A percentile compares a stretch with the other conserved stretches of the same genome.
These are phyloP conservation scores for Gentiana straminea DNA, from an alignment of 257 asterid species.

Conservation along the genomic window DNA sequence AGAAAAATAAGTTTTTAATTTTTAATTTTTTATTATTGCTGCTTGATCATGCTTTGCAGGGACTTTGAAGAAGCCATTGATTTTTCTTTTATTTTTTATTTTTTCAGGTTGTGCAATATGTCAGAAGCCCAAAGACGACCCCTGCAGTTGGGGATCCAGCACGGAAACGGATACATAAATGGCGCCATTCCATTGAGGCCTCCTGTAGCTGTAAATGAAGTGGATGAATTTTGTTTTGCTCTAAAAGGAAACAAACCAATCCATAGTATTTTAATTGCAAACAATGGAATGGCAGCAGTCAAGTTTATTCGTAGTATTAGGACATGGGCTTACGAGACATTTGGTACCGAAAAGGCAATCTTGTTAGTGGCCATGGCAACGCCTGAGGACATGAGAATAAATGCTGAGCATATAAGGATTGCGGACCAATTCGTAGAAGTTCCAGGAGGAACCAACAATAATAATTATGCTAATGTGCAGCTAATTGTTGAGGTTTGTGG, in stretches of 20 bases:
- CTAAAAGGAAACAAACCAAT: slow-evolving; percentile 80
- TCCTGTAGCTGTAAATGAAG: slow-evolving; percentile 38
- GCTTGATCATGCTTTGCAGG: too few species aligned
- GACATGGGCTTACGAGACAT: slow-evolving; percentile 97
- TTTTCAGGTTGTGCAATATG: slow-evolving; percentile 53
- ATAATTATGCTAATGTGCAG: slow-evolving; percentile 96
- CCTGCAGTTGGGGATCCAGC: slow-evolving; percentile 18
- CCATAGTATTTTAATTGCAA: slow-evolving; percentile 89
- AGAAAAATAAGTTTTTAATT: too few species aligned
- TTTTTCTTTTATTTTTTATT: background rate
- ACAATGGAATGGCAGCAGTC: slow-evolving; percentile 99
- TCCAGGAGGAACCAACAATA: slow-evolving; percentile 97
- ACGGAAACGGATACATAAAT: slow-evolving; percentile 36
- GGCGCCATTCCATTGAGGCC: slow-evolving; percentile 61
- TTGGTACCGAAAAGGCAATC: slow-evolving; percentile 94
- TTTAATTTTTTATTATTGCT: too few species aligned
- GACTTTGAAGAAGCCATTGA: too few species aligned
- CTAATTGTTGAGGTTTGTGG: slow-evolving; percentile 89
- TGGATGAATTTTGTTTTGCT: slow-evolving; percentile 70
- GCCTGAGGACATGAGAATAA: slow-evolving; percentile 97
- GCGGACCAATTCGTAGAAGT: slow-evolving; percentile 99
- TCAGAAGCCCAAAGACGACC: slow-evolving; percentile 91
- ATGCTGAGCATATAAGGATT: slow-evolving; percentile 97
- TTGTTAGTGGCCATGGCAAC: slow-evolving; percentile 99
- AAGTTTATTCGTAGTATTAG: slow-evolving; percentile 92